These are phyloP conservation scores for Plasmodium relictum DNA, from an alignment of 169 alveolate species.

Conservation along the genomic window DNA sequence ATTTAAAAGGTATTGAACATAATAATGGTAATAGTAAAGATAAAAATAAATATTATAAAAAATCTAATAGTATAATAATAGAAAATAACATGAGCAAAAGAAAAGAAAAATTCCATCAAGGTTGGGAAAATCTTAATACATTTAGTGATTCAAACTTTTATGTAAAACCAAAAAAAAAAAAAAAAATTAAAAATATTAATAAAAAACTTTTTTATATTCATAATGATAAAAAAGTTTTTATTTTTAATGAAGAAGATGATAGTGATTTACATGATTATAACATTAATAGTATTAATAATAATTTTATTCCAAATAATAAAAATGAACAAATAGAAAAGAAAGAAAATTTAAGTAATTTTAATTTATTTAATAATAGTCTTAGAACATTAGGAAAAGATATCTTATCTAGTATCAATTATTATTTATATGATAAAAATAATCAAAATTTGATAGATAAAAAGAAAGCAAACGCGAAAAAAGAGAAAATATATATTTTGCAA, in stretches of 20 bases:
- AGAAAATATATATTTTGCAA: not conserved
- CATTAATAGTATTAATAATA: not conserved
- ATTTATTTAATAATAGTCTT: constrained; percentile 12
- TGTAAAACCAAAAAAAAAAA: constrained; percentile 24
- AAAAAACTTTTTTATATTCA: constrained; percentile 17
- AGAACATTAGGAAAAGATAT: constrained; percentile 41
- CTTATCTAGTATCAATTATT: constrained; percentile 37
- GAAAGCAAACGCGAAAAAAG: not conserved
- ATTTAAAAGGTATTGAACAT: not conserved
- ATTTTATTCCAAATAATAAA: not conserved
- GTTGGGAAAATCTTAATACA: not conserved
- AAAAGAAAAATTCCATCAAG: not conserved
- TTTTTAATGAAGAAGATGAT: not conserved
- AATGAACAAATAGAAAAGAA: not conserved
- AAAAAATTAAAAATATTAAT: constrained; percentile 10
- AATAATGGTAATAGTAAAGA: not conserved
- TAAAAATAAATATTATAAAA: not conserved
- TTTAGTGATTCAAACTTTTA: constrained; percentile 46
- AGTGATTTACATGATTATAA: not conserved
- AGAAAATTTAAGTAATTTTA: not conserved
- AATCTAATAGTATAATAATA: not conserved
- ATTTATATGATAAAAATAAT: constrained; percentile 14
- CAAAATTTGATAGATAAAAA: not conserved
- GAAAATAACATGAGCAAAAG: not conserved
- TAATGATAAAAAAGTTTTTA: not conserved